Conservation (phyloP, 1,284 basidiomycete species). For the Heterobasidion parviporum region DNA sequence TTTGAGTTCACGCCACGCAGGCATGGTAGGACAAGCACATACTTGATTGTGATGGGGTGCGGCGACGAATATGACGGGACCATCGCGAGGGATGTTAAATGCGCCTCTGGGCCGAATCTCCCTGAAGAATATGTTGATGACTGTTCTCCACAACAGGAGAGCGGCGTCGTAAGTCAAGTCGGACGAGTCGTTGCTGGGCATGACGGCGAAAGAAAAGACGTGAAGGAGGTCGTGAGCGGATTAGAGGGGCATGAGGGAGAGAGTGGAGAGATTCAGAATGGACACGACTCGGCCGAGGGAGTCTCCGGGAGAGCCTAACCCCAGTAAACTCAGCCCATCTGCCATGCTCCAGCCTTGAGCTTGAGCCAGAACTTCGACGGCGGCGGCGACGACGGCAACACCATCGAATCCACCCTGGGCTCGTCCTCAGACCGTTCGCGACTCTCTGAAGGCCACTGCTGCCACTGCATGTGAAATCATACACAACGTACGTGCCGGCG, state of each 20-base stretch:
- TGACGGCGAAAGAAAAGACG: constrained; percentile 10
- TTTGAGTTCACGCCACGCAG: neutral
- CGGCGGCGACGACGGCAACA: too few species aligned
- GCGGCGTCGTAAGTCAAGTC: constrained; percentile 50
- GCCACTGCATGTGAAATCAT: too few species aligned
- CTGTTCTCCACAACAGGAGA: constrained; percentile 72
- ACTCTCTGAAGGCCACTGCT: too few species aligned
- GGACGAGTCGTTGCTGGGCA: constrained; percentile 11
- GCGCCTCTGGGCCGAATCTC: constrained; percentile 94
- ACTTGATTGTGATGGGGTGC: constrained; percentile 97
- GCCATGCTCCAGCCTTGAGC: neutral
- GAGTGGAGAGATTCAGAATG: neutral
- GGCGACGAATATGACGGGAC: constrained; percentile 93
- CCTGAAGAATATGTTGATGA: constrained; percentile 96
- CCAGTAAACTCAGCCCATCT: neutral
- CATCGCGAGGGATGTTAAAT: constrained; percentile 89
- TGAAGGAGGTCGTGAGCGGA: neutral
- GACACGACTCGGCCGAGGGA: too few species aligned
- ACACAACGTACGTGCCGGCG: too few species aligned
- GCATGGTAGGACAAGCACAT: constrained; percentile 4
- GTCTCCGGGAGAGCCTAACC: neutral
- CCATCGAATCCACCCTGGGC: too few species aligned
- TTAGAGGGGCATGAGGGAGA: neutral
- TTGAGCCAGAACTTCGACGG: neutral
- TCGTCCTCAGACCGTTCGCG: too few species aligned